Conservation (phyloP, 129 eudicot genomes). For the Erigeron canadensis region DNA sequence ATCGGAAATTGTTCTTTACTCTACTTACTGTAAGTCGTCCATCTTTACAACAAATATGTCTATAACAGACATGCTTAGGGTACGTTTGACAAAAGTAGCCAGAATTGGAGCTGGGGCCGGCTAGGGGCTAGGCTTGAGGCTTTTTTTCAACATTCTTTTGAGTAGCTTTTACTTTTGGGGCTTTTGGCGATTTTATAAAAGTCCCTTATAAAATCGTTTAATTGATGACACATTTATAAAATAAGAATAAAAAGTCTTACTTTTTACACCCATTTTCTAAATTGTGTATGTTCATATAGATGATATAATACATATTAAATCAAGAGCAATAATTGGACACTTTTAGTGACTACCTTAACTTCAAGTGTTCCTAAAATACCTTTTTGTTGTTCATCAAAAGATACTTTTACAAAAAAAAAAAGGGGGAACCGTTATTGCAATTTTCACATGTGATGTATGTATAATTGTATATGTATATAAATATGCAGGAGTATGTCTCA, state of each 20-base stretch:
- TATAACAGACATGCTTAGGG: background rate
- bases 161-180: no score
- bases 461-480: background rate
- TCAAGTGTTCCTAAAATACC: background rate
- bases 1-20: constrained; percentile 93
- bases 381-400: background rate
- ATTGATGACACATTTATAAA: no score
- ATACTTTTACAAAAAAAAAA: background rate
- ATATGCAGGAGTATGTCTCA: constrained; percentile 86
- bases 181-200: no score
- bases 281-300: no score
- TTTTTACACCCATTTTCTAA: no score
- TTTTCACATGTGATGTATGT: background rate
- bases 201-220: no score
- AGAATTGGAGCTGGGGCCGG: no score
- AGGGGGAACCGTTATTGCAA: constrained; percentile 17
- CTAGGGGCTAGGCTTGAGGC: no score
- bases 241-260: no score
- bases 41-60: background rate
- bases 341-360: background rate
- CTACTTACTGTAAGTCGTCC: constrained; percentile 73
- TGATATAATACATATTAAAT: no score
- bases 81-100: no score
- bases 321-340: background rate
- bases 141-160: no score